These are phyloP conservation scores for Trametes pubescens DNA, from an alignment of 1,284 basidiomycete genomes.

Conservation along the genomic window DNA sequence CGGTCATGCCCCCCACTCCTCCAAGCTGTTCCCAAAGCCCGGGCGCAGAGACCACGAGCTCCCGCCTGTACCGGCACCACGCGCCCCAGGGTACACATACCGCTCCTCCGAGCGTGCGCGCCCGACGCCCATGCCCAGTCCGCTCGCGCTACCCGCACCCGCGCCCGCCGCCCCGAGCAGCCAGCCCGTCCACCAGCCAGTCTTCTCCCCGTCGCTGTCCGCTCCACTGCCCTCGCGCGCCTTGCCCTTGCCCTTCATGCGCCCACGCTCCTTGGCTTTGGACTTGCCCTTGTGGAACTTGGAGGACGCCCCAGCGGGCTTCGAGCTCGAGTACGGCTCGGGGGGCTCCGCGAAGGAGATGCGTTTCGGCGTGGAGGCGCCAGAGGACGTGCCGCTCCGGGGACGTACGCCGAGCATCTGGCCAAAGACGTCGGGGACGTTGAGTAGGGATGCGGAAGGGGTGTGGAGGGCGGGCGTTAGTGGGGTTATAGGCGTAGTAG, in stretches of 20 bases:
- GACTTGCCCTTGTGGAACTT: conserved; percentile 33
- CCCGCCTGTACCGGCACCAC: conserved; percentile 12
- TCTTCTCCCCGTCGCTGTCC: conserved; percentile 35
- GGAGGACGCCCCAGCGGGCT: conserved; percentile 40
- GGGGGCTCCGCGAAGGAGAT: conserved; percentile 80
- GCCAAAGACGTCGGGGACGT: conserved; percentile 37
- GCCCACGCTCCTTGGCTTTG: conserved; percentile 34
- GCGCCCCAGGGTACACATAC: conserved; percentile 13
- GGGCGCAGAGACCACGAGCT: conserved; percentile 35
- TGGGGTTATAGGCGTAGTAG: conserved; percentile 39
- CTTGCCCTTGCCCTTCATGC: conserved; percentile 37
- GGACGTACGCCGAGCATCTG: conserved; percentile 34
- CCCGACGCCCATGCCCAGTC: conserved; percentile 25
- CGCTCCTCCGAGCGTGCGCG: conserved; percentile 38
- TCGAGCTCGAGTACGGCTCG: conserved; percentile 58
- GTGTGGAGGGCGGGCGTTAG: conserved; percentile 34
- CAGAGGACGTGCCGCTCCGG: conserved; percentile 41
- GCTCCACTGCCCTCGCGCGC: conserved; percentile 33
- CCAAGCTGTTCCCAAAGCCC: conserved; percentile 36
- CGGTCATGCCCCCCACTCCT: conserved; percentile 40
- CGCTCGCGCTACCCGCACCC: conserved; percentile 28
- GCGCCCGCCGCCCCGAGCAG: conserved; percentile 44
- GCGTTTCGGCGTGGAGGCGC: conserved; percentile 71
- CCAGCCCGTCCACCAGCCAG: conserved; percentile 62
- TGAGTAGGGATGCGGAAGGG: conserved; percentile 44